Percentiles rank a stretch among this genome's conserved stretches.
phyloP scores from a whole-genome alignment of 495 filamentous ascomycete genomes.

The Copromyces sp. region DNA sequence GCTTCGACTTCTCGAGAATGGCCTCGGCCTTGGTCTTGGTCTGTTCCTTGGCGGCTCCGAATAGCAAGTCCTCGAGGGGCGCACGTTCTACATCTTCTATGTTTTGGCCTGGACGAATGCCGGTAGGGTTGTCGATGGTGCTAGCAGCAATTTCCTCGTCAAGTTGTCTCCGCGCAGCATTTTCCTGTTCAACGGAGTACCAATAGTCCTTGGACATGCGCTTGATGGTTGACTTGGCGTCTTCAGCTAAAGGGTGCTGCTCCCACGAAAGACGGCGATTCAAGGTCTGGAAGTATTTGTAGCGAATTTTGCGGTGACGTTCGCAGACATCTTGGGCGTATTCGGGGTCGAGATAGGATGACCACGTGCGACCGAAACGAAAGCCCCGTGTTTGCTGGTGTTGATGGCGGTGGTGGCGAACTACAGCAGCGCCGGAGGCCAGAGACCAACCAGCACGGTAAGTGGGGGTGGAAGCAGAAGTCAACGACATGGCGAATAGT shows the following conservation, averaged over 20 bases:
- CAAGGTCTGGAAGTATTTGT: slow-evolving; percentile 32
- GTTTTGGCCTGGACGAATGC: slow-evolving; percentile 24
- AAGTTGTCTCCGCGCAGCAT: neutral
- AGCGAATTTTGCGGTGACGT: slow-evolving; percentile 26
- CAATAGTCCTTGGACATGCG: slow-evolving; percentile 28
- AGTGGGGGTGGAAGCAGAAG: slow-evolving; percentile 18
- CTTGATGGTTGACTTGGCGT: slow-evolving; percentile 22
- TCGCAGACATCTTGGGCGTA: slow-evolving; percentile 28
- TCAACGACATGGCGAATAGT: slow-evolving; percentile 26
- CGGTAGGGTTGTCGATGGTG: slow-evolving; percentile 15
- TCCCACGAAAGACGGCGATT: slow-evolving; percentile 30
- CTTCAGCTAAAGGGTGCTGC: slow-evolving; percentile 18
- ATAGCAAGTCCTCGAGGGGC: slow-evolving; percentile 24
- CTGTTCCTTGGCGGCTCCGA: slow-evolving; percentile 7
- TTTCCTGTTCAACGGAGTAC: slow-evolving; percentile 9
- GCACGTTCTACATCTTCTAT: slow-evolving; percentile 29
- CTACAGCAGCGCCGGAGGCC: slow-evolving; percentile 7
- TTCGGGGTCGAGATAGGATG: slow-evolving; percentile 30
- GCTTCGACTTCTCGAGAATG: neutral
- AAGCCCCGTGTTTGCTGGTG: slow-evolving; percentile 34
- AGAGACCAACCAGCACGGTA: slow-evolving; percentile 22
- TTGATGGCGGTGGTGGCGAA: slow-evolving; percentile 8
- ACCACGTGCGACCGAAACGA: slow-evolving; percentile 33
- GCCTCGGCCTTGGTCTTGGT: neutral
- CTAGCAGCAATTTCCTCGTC: slow-evolving; percentile 2